Conservation (phyloP, 2,329 filamentous ascomycete genomes). For the Colletotrichum viniferum region DNA sequence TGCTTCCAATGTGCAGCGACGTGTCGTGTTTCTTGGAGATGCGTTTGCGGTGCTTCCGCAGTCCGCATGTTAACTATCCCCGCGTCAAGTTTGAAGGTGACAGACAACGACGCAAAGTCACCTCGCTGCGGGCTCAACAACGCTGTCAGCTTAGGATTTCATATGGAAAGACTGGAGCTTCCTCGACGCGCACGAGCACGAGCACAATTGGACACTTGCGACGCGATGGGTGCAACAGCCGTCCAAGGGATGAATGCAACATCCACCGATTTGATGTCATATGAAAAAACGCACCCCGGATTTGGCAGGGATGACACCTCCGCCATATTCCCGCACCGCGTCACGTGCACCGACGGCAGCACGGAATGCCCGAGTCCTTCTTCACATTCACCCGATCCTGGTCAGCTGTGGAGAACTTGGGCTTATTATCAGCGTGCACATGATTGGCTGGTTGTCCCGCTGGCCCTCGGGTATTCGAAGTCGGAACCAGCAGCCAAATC, state of each 20-base stretch:
- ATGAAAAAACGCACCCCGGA: background rate
- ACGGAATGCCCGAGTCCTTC: background rate
- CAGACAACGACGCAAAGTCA: background rate
- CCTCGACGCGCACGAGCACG: background rate
- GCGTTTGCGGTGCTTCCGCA: conserved; percentile 18
- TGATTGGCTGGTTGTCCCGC: background rate
- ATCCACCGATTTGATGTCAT: conserved; percentile 2
- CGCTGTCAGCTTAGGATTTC: background rate
- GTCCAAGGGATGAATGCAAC: background rate
- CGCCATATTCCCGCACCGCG: background rate
- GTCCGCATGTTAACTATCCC: conserved; percentile 18
- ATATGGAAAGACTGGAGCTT: background rate
- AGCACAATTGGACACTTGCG: background rate
- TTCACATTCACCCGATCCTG: background rate
- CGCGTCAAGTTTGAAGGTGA: background rate
- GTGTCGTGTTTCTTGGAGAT: conserved; percentile 18
- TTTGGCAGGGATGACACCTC: background rate
- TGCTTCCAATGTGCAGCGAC: conserved; percentile 20
- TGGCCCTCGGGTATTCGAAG: background rate
- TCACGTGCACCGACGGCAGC: background rate
- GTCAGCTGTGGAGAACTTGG: background rate
- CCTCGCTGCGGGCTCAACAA: background rate
- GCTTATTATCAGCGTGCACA: background rate
- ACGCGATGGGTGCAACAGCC: background rate
- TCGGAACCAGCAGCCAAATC: background rate